Percentiles rank a stretch among this genome's conserved stretches.
Evolutionary conservation across 306 rosid species (phyloP).

Genomic region (Cucurbita maxima): DNA sequence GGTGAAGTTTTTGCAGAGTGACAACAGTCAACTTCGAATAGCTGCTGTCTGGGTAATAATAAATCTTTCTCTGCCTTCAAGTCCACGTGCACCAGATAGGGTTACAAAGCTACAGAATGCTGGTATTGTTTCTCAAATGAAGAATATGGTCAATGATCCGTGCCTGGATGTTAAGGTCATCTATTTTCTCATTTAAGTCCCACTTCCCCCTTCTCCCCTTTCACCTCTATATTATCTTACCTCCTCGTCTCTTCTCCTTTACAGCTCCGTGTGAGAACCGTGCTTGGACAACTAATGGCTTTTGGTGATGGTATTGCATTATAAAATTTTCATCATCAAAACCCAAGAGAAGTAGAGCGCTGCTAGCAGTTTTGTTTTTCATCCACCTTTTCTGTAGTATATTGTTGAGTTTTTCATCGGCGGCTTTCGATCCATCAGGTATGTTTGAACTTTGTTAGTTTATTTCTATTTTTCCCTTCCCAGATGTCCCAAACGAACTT

Average conservation of each 20-base stretch:
- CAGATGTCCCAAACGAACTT: neutral
- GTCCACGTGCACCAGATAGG: constrained; percentile 38
- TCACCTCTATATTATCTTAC: neutral
- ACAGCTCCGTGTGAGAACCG: constrained; percentile 62
- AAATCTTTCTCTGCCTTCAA: constrained; percentile 56
- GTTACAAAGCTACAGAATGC: constrained; percentile 35
- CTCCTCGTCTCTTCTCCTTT: constrained; percentile 7
- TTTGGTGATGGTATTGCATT: constrained; percentile 32
- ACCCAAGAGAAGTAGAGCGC: constrained; percentile 11
- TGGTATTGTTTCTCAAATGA: constrained; percentile 59
- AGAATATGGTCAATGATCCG: constrained; percentile 60
- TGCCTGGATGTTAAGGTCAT: constrained; percentile 68
- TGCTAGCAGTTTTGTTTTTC: constrained; percentile 13
- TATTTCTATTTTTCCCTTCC: neutral
- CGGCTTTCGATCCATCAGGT: constrained; percentile 33
- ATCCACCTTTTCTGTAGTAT: constrained; percentile 11
- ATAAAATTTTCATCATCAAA: constrained; percentile 2
- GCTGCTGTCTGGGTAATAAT: constrained; percentile 57
- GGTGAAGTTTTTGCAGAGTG: constrained; percentile 47
- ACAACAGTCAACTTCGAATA: constrained; percentile 39
- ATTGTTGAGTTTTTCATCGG: constrained; percentile 11
- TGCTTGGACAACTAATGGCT: constrained; percentile 41
- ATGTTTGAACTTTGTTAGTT: constrained; percentile 11
- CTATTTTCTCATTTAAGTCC: constrained; percentile 6
- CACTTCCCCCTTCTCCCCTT: neutral